Percentiles rank a stretch among this genome's conserved stretches.
Conservation (phyloP, 2,329 filamentous ascomycete genomes). For the Raffaelea deltoideospora region DNA sequence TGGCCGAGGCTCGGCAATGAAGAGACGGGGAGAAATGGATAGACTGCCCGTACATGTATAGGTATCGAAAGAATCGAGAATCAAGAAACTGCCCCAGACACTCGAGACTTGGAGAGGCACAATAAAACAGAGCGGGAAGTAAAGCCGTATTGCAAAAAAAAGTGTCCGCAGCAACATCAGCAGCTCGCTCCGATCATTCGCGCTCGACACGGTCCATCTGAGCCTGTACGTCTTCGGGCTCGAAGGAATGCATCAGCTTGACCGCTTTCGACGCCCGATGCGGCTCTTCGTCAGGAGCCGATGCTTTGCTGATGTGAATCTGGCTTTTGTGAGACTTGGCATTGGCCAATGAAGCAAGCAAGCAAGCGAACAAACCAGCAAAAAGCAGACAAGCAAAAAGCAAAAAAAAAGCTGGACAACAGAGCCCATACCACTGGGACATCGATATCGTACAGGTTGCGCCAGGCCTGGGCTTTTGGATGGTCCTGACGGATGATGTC, state of each 20-base stretch:
- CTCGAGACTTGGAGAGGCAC: background rate
- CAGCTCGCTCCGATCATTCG: no score
- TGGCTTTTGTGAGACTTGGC: no score
- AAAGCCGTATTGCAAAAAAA: no score
- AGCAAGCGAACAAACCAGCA: no score
- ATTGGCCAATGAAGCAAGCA: no score
- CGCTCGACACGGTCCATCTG: conserved; percentile 48
- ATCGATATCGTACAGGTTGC: conserved; percentile 63
- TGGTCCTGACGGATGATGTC: conserved; percentile 59
- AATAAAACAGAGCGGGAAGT: background rate
- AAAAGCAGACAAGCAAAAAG: no score
- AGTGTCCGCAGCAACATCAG: no score
- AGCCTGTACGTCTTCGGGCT: conserved; percentile 45
- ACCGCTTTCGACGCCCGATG: conserved; percentile 40
- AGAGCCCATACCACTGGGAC: conserved; percentile 52
- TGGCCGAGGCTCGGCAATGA: no score
- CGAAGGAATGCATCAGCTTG: conserved; percentile 70
- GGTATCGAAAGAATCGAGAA: no score
- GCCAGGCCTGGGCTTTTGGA: conserved; percentile 48
- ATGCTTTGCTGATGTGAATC: conserved; percentile 48
- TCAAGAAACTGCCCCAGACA: no score
- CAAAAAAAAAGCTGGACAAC: conserved; percentile 1
- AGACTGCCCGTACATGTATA: no score
- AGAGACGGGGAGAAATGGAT: no score
- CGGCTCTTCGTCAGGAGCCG: conserved; percentile 33